A percentile compares a stretch with the other conserved stretches of the same genome.
Evolutionary conservation across 1,284 basidiomycete species (phyloP).

Genomic region (Phellinidium pouzarii): DNA sequence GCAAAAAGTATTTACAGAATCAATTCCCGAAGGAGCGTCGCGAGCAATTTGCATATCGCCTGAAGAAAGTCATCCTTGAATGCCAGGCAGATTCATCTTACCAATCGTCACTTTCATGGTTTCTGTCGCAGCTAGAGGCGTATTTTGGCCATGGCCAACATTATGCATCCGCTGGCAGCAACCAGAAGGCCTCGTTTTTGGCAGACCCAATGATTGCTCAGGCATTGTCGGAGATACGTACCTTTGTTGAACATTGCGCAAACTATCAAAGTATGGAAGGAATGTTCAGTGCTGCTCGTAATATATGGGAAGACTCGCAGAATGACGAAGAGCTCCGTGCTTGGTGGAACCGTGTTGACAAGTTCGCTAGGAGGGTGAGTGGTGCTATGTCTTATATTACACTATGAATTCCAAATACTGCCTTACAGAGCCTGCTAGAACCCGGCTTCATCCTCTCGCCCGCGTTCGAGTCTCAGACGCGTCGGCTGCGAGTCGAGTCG

Average conservation of each 20-base stretch:
- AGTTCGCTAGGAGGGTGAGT: slow-evolving; percentile 57
- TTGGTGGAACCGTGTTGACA: slow-evolving; percentile 71
- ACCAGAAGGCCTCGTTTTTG: slow-evolving; percentile 1
- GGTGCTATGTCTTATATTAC: not conserved
- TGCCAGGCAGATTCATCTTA: slow-evolving; percentile 92
- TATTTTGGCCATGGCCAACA: slow-evolving; percentile 66
- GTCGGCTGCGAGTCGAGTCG: slow-evolving; percentile 60
- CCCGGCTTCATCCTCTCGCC: slow-evolving; percentile 86
- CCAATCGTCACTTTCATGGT: slow-evolving; percentile 75
- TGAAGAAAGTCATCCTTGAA: slow-evolving; percentile 86
- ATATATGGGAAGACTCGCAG: slow-evolving; percentile 69
- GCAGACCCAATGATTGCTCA: slow-evolving; percentile 39
- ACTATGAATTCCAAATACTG: not conserved
- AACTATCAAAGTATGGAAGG: slow-evolving; percentile 62
- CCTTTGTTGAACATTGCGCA: slow-evolving; percentile 88
- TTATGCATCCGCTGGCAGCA: slow-evolving; percentile 33
- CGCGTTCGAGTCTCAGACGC: slow-evolving; percentile 58
- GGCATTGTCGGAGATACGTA: slow-evolving; percentile 64
- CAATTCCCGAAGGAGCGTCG: slow-evolving; percentile 85
- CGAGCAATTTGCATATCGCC: slow-evolving; percentile 75
- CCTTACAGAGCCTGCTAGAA: slow-evolving; percentile 51
- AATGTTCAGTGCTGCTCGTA: slow-evolving; percentile 68
- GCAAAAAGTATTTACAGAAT: slow-evolving; percentile 66
- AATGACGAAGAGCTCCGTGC: slow-evolving; percentile 70
- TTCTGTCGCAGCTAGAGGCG: slow-evolving; percentile 65